These are phyloP conservation scores for Colletotrichum sp. DNA, from an alignment of 2,329 filamentous ascomycete species.

Conservation along the genomic window DNA sequence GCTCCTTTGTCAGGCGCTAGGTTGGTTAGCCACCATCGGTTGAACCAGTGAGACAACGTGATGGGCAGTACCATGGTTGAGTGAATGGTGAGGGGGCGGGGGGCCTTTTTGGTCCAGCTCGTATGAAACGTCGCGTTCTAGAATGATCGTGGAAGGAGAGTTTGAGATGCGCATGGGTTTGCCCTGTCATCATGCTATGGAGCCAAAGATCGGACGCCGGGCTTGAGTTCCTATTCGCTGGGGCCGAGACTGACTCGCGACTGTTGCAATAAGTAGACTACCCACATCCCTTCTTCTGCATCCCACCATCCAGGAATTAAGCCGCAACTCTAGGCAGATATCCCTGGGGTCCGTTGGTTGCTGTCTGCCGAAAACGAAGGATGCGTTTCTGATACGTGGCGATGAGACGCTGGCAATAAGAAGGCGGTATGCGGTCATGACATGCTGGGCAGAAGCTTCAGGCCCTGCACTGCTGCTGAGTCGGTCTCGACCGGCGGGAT, in stretches of 20 bases:
- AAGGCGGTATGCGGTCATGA: neutral
- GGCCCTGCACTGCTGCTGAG: neutral
- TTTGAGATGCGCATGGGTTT: slow-evolving; percentile 2
- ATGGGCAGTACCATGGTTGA: neutral
- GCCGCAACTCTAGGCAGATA: neutral
- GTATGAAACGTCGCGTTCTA: slow-evolving; percentile 17
- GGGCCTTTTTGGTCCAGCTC: neutral
- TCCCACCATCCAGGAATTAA: neutral
- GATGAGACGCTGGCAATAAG: neutral
- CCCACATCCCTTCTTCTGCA: neutral
- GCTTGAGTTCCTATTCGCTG: neutral
- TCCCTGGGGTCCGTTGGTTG: neutral
- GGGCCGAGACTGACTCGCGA: neutral
- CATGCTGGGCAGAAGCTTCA: neutral
- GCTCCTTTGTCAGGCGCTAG: neutral
- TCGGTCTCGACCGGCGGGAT: neutral
- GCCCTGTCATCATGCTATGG: neutral
- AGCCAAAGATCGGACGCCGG: neutral
- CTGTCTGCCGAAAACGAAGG: neutral
- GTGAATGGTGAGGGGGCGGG: neutral
- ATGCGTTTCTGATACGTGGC: neutral
- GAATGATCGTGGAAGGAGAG: slow-evolving; percentile 6
- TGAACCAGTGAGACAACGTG: neutral
- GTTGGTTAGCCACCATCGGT: neutral
- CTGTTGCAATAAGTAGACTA: neutral